Evolutionary conservation across 2,329 filamentous ascomycete genomes (phyloP).

Genomic region (Pyricularia sp.): DNA sequence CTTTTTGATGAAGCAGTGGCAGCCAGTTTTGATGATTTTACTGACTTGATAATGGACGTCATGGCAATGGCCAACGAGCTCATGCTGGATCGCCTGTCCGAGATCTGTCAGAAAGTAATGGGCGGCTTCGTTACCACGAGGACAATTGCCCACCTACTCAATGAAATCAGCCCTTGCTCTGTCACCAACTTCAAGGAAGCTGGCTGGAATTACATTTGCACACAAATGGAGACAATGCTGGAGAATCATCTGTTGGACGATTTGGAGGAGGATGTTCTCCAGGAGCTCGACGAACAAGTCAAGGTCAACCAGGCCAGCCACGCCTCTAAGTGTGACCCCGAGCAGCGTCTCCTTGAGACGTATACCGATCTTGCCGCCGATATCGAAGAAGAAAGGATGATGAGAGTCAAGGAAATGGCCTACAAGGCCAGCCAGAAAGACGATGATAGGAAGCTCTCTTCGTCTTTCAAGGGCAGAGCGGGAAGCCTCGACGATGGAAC

Average conservation of each 20-base stretch:
- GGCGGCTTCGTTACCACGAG: conserved; percentile 77
- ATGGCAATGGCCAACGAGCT: conserved; percentile 86
- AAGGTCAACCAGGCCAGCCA: conserved; percentile 76
- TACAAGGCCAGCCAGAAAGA: conserved; percentile 55
- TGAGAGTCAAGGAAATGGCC: conserved; percentile 67
- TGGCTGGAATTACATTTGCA: conserved; percentile 80
- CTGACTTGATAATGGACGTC: conserved; percentile 84
- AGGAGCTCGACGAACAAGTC: conserved; percentile 72
- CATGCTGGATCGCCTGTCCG: conserved; percentile 85
- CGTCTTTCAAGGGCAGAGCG: conserved; percentile 50
- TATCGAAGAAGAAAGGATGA: conserved; percentile 59
- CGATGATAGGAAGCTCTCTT: conserved; percentile 52
- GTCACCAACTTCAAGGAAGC: conserved; percentile 81
- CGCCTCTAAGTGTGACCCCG: conserved; percentile 61
- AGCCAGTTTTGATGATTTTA: conserved; percentile 68
- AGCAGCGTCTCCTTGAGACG: conserved; percentile 46
- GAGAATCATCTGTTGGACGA: conserved; percentile 83
- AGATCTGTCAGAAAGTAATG: conserved; percentile 79
- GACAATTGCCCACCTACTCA: conserved; percentile 78
- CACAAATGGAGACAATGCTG: conserved; percentile 85
- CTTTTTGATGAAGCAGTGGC: conserved; percentile 71
- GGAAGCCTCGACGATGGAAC: conserved; percentile 57
- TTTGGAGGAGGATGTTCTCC: conserved; percentile 73
- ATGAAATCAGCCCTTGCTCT: conserved; percentile 75
- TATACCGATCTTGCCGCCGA: conserved; percentile 54